Conservation (phyloP, 371 early-diverging fungal species). For the Cokeromyces recurvatus region DNA sequence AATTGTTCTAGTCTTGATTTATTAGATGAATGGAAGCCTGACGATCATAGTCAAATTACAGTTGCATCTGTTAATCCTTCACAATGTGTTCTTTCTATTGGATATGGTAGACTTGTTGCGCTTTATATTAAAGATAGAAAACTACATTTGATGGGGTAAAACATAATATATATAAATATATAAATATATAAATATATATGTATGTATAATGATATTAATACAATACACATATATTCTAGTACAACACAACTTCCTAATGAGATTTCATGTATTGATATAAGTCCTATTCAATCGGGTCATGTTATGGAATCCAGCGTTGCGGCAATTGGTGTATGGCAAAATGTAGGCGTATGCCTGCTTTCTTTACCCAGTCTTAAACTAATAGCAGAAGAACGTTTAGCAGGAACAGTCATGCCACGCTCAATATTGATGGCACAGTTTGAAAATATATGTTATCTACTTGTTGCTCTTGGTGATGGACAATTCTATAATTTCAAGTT, state of each 20-base stretch:
- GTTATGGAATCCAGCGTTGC: conserved; percentile 38
- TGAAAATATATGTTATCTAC: conserved; percentile 67
- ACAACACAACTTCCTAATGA: conserved; percentile 52
- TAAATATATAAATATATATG: background rate
- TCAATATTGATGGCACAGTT: conserved; percentile 74
- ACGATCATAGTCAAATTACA: conserved; percentile 42
- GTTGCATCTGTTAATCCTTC: conserved; percentile 57
- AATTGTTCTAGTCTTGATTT: conserved; percentile 15
- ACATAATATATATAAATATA: too few species aligned
- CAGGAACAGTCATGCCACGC: conserved; percentile 67
- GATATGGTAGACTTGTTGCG: conserved; percentile 54
- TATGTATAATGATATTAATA: too few species aligned
- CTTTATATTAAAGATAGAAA: conserved; percentile 44
- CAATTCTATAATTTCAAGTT: conserved; percentile 67
- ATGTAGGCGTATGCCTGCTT: conserved; percentile 60
- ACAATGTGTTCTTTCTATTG: conserved; percentile 65
- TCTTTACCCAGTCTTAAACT: conserved; percentile 53
- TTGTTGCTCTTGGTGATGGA: conserved; percentile 86
- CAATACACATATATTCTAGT: too few species aligned
- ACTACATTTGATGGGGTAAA: conserved; percentile 41
- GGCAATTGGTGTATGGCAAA: conserved; percentile 78
- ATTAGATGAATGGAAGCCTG: conserved; percentile 55
- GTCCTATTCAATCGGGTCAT: conserved; percentile 38
- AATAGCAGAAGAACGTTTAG: conserved; percentile 46
- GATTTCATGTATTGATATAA: conserved; percentile 74